Evolutionary conservation across 2,329 filamentous ascomycete genomes (phyloP).

Genomic region (Sporothrix phasma): DNA sequence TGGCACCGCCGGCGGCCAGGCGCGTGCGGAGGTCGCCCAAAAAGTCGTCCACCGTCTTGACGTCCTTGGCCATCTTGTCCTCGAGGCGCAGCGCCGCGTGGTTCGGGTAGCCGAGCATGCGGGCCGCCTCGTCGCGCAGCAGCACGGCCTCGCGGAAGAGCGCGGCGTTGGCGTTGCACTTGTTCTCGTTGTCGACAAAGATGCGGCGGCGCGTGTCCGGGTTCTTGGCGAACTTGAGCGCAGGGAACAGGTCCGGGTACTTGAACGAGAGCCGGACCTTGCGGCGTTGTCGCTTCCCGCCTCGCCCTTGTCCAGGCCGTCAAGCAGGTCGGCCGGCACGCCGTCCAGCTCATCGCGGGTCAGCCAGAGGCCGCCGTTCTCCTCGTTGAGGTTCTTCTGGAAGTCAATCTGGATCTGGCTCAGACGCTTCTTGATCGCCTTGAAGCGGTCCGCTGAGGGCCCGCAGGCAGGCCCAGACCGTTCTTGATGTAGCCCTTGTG

Average conservation of each 20-base stretch:
- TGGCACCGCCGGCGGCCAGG: constrained; percentile 57
- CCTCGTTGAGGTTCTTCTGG: constrained; percentile 73
- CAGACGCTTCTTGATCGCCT: constrained; percentile 74
- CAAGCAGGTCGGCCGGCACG: constrained; percentile 60
- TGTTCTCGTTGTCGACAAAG: constrained; percentile 70
- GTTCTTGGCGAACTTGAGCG: constrained; percentile 66
- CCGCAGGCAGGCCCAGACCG: constrained; percentile 61
- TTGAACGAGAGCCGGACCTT: constrained; percentile 69
- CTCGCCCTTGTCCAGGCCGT: constrained; percentile 59
- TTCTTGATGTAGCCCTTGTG: constrained; percentile 68
- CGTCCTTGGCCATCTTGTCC: constrained; percentile 76
- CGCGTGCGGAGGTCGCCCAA: constrained; percentile 58
- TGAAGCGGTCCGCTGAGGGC: constrained; percentile 68
- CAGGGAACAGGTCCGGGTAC: constrained; percentile 71
- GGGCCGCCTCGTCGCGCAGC: constrained; percentile 67
- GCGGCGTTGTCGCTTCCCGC: constrained; percentile 51
- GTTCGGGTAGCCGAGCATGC: constrained; percentile 65
- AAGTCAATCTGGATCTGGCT: constrained; percentile 65
- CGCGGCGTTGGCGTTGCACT: constrained; percentile 62
- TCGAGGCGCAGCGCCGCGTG: constrained; percentile 69
- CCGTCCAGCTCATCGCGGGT: constrained; percentile 63
- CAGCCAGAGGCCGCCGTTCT: constrained; percentile 73
- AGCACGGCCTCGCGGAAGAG: constrained; percentile 67
- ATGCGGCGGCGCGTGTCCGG: constrained; percentile 58
- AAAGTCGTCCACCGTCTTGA: constrained; percentile 62